Conservation (phyloP, 2,329 filamentous ascomycete genomes). For the Zymoseptoria ardabiliae region DNA sequence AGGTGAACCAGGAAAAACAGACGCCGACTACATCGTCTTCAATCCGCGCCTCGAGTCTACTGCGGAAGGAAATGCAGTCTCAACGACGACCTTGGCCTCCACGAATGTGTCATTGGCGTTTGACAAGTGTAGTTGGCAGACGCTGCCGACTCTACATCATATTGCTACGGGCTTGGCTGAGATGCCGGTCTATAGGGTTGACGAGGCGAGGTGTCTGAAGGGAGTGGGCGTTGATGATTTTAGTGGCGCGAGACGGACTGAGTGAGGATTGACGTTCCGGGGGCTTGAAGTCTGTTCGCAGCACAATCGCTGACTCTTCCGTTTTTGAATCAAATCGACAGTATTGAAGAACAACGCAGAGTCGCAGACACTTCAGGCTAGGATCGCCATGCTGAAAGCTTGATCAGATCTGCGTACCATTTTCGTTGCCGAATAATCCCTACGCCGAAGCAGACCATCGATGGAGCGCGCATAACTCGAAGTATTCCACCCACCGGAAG, state of each 20-base stretch:
- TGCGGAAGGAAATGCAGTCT: conserved; percentile 1
- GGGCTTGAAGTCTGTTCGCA: too few species aligned
- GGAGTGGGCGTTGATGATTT: conserved; percentile 9
- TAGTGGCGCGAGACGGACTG: background rate
- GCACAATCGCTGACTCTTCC: too few species aligned
- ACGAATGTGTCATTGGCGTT: conserved; percentile 4
- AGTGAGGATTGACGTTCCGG: too few species aligned
- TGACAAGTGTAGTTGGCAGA: conserved; percentile 3
- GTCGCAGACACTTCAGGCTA: too few species aligned
- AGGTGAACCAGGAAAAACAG: conserved; percentile 35
- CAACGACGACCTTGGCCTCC: conserved; percentile 5
- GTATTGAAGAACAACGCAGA: too few species aligned
- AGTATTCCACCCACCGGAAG: too few species aligned
- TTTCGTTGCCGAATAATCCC: too few species aligned
- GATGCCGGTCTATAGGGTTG: conserved; percentile 9
- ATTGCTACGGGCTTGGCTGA: conserved; percentile 6
- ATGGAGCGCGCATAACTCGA: too few species aligned
- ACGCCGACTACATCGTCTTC: conserved; percentile 19
- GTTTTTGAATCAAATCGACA: too few species aligned
- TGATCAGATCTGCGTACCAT: too few species aligned
- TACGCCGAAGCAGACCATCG: too few species aligned
- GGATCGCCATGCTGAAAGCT: too few species aligned
- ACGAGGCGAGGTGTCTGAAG: conserved; percentile 10
- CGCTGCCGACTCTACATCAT: conserved; percentile 11
- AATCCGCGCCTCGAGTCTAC: background rate